phyloP scores from a whole-genome alignment of 1,284 basidiomycete species.

The Moesziomyces sp. region DNA sequence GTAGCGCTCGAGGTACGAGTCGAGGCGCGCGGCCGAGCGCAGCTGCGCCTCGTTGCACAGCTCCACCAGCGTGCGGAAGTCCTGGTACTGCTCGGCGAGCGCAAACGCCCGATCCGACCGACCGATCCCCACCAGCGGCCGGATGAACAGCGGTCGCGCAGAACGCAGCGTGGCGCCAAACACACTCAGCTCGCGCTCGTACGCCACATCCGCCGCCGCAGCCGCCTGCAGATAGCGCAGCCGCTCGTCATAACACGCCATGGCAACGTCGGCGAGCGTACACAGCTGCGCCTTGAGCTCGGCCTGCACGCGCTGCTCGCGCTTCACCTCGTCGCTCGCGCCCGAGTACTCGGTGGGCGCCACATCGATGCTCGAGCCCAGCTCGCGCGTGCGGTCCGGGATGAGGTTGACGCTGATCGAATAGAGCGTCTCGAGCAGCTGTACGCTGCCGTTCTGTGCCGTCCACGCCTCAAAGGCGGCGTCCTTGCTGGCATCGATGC shows the following conservation, averaged over 20 bases:
- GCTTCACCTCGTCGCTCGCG: constrained; percentile 55
- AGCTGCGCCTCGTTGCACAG: constrained; percentile 75
- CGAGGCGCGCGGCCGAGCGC: constrained; percentile 62
- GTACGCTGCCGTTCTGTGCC: constrained; percentile 76
- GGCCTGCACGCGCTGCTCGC: constrained; percentile 57
- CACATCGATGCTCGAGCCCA: constrained; percentile 70
- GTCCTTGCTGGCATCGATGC: constrained; percentile 73
- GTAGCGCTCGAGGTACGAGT: constrained; percentile 82
- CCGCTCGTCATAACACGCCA: constrained; percentile 68
- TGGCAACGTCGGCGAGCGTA: constrained; percentile 71
- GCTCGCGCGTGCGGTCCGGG: constrained; percentile 70
- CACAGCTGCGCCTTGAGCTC: constrained; percentile 76
- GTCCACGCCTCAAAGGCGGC: constrained; percentile 82
- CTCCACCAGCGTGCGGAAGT: constrained; percentile 83
- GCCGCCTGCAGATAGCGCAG: constrained; percentile 64
- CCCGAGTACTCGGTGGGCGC: constrained; percentile 46
- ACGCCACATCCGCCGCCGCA: constrained; percentile 7
- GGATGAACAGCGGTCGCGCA: constrained; percentile 78
- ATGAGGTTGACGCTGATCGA: constrained; percentile 74
- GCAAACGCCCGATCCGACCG: constrained; percentile 78
- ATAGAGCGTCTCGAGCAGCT: constrained; percentile 79
- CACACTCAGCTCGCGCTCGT: constrained; percentile 72
- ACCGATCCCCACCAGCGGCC: constrained; percentile 79
- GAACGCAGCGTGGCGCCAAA: constrained; percentile 76
- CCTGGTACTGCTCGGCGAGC: constrained; percentile 84